phyloP scores from a whole-genome alignment of 768 basidiomycete genomes.

The Trametes punicea region DNA sequence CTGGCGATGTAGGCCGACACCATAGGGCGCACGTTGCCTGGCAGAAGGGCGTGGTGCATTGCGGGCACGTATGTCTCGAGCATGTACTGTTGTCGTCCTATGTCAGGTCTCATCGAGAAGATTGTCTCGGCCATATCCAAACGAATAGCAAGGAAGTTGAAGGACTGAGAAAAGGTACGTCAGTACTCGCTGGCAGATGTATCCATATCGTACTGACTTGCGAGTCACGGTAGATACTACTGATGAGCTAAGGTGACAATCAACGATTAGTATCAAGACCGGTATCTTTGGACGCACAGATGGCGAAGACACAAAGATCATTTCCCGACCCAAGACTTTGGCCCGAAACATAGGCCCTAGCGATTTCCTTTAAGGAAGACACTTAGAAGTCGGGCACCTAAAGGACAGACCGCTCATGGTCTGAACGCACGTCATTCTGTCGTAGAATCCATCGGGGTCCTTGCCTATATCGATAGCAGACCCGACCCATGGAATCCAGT shows the following conservation, averaged over 20 bases:
- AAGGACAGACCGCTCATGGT: no score
- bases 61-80: conserved; percentile 10
- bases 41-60: conserved; percentile 17
- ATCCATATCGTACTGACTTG: conserved; percentile 6
- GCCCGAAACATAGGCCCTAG: conserved; percentile 23
- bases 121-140: conserved; percentile 16
- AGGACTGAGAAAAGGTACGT: conserved; percentile 9
- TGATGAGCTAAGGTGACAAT: conserved; percentile 11
- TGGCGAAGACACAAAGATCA: conserved; percentile 24
- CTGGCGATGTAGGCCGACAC: conserved; percentile 7
- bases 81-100: conserved; percentile 9
- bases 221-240: conserved; percentile 19
- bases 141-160: conserved; percentile 16
- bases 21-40: conserved; percentile 11
- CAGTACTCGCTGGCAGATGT: no score
- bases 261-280: not conserved
- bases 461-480: conserved; percentile 20
- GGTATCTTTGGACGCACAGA: conserved; percentile 3
- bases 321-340: conserved; percentile 18
- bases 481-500: conserved; percentile 25
- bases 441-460: conserved; percentile 24
- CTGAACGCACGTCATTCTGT: conserved; percentile 14
- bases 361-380: conserved; percentile 7
- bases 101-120: conserved; percentile 11
- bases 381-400: no score